Conservation (phyloP, 2,329 filamentous ascomycete genomes). For the Phialophora macrospora region DNA sequence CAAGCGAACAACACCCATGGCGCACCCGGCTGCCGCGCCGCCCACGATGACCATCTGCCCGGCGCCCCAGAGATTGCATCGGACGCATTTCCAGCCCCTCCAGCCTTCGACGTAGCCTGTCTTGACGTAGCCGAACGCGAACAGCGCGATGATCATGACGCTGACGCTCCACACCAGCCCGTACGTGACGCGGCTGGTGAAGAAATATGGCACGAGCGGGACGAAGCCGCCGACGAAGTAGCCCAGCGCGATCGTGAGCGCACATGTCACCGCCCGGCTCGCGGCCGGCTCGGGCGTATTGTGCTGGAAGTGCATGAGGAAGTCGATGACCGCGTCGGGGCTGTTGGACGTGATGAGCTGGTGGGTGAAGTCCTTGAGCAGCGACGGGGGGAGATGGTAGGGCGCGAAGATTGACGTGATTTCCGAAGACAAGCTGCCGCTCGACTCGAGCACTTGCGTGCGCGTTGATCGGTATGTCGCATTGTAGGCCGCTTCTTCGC, state of each 20-base stretch:
- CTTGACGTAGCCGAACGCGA: slow-evolving; percentile 59
- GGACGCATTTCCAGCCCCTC: slow-evolving; percentile 46
- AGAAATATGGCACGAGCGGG: slow-evolving; percentile 60
- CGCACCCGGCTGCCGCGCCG: slow-evolving; percentile 67
- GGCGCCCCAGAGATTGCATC: slow-evolving; percentile 51
- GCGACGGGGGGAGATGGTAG: slow-evolving; percentile 31
- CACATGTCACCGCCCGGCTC: slow-evolving; percentile 44
- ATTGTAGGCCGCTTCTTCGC: slow-evolving; percentile 45
- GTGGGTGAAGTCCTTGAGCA: slow-evolving; percentile 32
- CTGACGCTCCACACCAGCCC: slow-evolving; percentile 57
- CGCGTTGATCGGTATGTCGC: slow-evolving; percentile 27
- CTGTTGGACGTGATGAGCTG: slow-evolving; percentile 35
- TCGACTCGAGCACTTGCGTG: slow-evolving; percentile 23
- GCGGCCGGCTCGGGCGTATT: slow-evolving; percentile 48
- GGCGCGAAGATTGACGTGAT: slow-evolving; percentile 28
- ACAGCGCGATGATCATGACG: slow-evolving; percentile 56
- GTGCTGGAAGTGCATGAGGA: slow-evolving; percentile 34
- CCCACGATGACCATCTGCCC: slow-evolving; percentile 69
- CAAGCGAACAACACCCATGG: slow-evolving; percentile 58
- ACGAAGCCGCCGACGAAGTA: slow-evolving; percentile 51
- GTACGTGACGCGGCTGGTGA: slow-evolving; percentile 43
- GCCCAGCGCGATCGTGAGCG: slow-evolving; percentile 44
- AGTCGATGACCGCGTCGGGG: slow-evolving; percentile 26
- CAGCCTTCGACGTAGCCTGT: slow-evolving; percentile 48
- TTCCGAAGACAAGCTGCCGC: slow-evolving; percentile 27